Evolutionary conservation across 352 stramenopile species (phyloP), one percentile per base, ranked within the genome.

Genomic region (Globisporangium takayamanum): DNA sequence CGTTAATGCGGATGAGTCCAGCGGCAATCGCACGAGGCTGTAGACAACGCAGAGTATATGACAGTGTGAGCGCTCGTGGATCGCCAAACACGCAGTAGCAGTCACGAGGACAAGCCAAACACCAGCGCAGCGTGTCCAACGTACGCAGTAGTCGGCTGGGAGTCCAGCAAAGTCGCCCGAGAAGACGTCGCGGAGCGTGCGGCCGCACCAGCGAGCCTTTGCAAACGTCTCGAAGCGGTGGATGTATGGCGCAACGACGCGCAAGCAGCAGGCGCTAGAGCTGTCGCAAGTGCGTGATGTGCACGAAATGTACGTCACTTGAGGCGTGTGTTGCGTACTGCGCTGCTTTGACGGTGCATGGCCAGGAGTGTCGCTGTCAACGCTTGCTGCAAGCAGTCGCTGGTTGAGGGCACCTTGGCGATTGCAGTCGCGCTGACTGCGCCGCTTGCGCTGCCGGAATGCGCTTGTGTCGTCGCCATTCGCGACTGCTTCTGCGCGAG

Each of bases 161-260:
- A 86, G 73, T 7, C 68, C 68, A 22, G 65, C 70, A 59, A 90
- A 90, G 33, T 90, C 78, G 25, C 41, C 57, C 12, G 53, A 51
- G 66, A 93, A 98, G 4, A 98, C 69, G 56, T 98, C 87, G 7
- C 88, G 50, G 42, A 98, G 60, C 45, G 72, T 76, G 18, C 80
- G 73, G 20, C 79, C 87, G 30, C 89, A 67, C 95, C 94, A 98
- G 39, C 94, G 83, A 51, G 77, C 68, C 70, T 98, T 98, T 53
- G 80, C 86, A 65, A 89, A 92, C 20, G 89, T 93, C 48, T 78
- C 60, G 80, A 97, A 98, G 46, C 84, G 81, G 66, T 96, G 97
- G 25, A 92, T 68, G 66, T 98, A 98, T 1, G 95, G 88, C n/a
- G 66, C 72, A 53, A 95, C 72, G 44, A 59, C 64, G 30, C 78